Evolutionary conservation across 495 filamentous ascomycete genomes (phyloP).

Genomic region (Tuber magnatum): DNA sequence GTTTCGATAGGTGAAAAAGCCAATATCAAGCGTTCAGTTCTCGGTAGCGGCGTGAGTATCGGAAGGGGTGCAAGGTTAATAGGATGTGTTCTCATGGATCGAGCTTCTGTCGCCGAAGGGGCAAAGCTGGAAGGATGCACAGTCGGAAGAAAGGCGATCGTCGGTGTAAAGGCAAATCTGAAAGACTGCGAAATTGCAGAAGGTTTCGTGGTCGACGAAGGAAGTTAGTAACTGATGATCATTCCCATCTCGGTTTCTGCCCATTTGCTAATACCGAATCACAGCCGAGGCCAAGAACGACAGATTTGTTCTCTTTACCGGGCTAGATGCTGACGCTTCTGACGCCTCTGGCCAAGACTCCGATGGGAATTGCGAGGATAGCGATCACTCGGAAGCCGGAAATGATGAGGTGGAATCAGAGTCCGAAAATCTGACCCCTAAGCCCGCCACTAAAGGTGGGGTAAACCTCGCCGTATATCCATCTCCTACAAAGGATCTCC

Average conservation of each 20-base stretch:
- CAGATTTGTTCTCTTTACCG: conserved; percentile 77
- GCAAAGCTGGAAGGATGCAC: conserved; percentile 75
- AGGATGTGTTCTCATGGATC: conserved; percentile 85
- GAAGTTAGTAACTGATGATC: conserved; percentile 50
- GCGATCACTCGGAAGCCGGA: conserved; percentile 30
- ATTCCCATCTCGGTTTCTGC: not conserved
- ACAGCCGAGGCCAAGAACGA: conserved; percentile 71
- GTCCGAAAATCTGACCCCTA: not conserved
- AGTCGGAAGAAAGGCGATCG: conserved; percentile 63
- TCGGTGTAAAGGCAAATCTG: conserved; percentile 67
- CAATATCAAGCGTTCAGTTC: conserved; percentile 80
- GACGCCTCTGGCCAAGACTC: conserved; percentile 27
- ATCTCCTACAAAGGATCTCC: not conserved
- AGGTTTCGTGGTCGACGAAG: conserved; percentile 68
- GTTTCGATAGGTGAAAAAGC: conserved; percentile 73
- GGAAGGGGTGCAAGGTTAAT: conserved; percentile 68
- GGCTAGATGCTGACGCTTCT: conserved; percentile 51
- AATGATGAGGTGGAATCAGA: conserved; percentile 12
- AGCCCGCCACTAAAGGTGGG: not conserved
- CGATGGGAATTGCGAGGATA: conserved; percentile 24
- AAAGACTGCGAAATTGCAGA: conserved; percentile 89
- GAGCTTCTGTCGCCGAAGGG: conserved; percentile 68
- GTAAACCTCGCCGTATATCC: not conserved
- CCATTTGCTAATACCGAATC: conserved; percentile 31
- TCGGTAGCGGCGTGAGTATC: conserved; percentile 80